phyloP scores from a whole-genome alignment of 441 rosid species.

The Populus tomentosa region DNA sequence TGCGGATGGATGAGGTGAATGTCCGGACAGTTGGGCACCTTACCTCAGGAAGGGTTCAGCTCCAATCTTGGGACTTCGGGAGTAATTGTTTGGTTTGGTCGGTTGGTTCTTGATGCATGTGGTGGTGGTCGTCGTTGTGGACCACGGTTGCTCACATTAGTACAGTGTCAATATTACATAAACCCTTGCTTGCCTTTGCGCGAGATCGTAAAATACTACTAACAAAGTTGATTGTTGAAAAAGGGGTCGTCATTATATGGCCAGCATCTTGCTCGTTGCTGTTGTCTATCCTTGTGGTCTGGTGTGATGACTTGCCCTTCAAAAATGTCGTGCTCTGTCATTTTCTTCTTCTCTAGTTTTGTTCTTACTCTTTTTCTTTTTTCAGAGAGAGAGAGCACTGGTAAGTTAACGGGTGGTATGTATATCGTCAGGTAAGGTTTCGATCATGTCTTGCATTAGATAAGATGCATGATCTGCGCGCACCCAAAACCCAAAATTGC shows the following conservation, averaged over 20 bases:
- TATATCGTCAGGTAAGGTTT: neutral
- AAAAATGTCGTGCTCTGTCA: no score
- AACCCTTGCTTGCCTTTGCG: neutral
- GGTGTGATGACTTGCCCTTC: conserved; percentile 2
- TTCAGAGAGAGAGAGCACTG: no score
- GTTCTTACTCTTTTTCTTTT: no score
- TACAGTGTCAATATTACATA: neutral
- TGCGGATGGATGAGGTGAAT: neutral
- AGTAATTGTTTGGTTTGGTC: neutral
- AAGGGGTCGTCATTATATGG: conserved; percentile 13
- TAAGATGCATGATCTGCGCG: no score
- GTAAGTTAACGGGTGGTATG: neutral
- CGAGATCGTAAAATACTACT: neutral
- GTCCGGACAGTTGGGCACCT: neutral
- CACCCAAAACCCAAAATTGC: neutral
- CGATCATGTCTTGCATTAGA: neutral
- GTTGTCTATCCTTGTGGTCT: neutral
- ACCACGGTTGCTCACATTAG: neutral
- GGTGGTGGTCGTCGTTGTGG: neutral
- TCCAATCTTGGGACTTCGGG: neutral
- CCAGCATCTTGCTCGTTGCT: conserved; percentile 16
- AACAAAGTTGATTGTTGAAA: conserved; percentile 17
- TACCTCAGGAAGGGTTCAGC: neutral
- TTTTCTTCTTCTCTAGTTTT: no score
- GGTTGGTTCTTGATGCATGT: neutral